A percentile compares a stretch with the other conserved stretches of the same genome.
These are phyloP conservation scores for Lumnitzera littorea DNA, from an alignment of 345 rosid species.

Conservation along the genomic window DNA sequence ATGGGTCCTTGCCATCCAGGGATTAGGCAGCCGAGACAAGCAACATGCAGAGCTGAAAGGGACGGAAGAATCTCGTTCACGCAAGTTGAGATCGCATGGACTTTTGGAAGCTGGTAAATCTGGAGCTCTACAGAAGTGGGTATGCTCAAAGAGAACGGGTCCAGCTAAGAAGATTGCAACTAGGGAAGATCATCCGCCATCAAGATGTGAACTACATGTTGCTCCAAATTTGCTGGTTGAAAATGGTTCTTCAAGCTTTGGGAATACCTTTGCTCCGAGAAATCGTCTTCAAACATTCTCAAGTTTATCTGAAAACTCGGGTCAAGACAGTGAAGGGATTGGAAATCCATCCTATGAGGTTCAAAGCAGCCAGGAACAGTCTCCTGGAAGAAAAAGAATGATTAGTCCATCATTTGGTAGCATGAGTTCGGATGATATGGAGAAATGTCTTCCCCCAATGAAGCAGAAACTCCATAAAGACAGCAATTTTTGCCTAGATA, in stretches of 20 bases:
- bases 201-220: slow-evolving; percentile 34
- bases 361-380: slow-evolving; percentile 23
- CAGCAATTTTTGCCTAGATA: slow-evolving; percentile 15
- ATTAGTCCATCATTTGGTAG: slow-evolving; percentile 25
- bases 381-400: slow-evolving; percentile 32
- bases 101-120: slow-evolving; percentile 34
- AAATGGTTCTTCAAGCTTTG: slow-evolving; percentile 29
- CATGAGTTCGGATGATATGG: slow-evolving; percentile 13
- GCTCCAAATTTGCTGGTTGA: slow-evolving; percentile 39
- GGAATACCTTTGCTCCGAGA: slow-evolving; percentile 25
- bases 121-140: slow-evolving; percentile 53
- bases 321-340: slow-evolving; percentile 21
- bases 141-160: slow-evolving; percentile 52
- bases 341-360: slow-evolving; percentile 19
- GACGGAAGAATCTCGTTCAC: slow-evolving; percentile 19
- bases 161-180: slow-evolving; percentile 39
- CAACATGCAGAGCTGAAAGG: slow-evolving; percentile 28
- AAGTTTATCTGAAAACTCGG: slow-evolving; percentile 25
- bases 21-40: slow-evolving; percentile 27
- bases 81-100: slow-evolving; percentile 18
- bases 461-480: slow-evolving; percentile 27
- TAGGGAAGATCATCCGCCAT: slow-evolving; percentile 28
- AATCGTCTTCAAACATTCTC: slow-evolving; percentile 26
- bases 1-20: slow-evolving; percentile 21
- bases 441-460: slow-evolving; percentile 13